Percentiles rank a stretch among this genome's conserved stretches.
Conservation (phyloP, 1,284 basidiomycete species). For the Ustilago sp. region DNA sequence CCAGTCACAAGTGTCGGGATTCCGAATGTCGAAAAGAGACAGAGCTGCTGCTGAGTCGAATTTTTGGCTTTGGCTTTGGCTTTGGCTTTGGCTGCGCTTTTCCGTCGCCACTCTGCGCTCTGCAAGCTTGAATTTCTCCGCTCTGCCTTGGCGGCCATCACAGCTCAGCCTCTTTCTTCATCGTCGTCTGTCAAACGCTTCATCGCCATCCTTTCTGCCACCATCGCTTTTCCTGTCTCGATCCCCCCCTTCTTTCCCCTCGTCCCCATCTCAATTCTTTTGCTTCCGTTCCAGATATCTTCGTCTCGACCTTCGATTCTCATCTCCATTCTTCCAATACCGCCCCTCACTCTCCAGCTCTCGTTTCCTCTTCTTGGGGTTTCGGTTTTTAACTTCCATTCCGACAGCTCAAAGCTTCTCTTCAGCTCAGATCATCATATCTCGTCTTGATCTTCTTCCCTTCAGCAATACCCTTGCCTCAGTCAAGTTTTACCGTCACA, state of each 20-base stretch:
- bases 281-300: background rate
- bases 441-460: background rate
- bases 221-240: slow-evolving; percentile 21
- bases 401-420: background rate
- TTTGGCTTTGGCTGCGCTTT: background rate
- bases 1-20: background rate
- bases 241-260: background rate
- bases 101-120: background rate
- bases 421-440: background rate
- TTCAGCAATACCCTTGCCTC: background rate
- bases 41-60: slow-evolving; percentile 4
- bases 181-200: slow-evolving; percentile 7
- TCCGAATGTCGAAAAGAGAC: background rate
- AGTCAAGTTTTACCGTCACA: background rate
- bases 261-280: slow-evolving; percentile 7
- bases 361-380: slow-evolving; percentile 7
- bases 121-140: background rate
- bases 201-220: slow-evolving; percentile 17
- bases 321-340: background rate
- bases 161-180: slow-evolving; percentile 8
- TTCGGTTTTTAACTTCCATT: background rate
- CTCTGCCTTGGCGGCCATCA: background rate
- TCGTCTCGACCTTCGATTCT: slow-evolving; percentile 9
- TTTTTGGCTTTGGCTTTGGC: background rate
- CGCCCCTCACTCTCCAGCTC: background rate